These are phyloP conservation scores for Amanita pseudoporphyria DNA, from an alignment of 768 basidiomycete species.

Conservation along the genomic window DNA sequence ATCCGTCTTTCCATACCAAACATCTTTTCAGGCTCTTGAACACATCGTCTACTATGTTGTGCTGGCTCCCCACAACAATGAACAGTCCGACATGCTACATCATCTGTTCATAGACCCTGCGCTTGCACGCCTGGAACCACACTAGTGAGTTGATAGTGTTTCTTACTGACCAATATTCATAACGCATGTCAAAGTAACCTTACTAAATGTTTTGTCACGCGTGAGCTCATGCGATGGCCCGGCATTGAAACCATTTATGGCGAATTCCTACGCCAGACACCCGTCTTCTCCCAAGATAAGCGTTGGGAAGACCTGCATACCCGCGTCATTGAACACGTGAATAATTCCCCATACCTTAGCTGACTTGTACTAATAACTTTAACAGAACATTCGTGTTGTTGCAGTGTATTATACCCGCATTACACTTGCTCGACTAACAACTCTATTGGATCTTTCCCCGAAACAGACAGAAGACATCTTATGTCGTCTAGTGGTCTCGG, in stretches of 20 bases:
- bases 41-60: slow-evolving; percentile 93
- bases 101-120: slow-evolving; percentile 75
- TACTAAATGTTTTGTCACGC: slow-evolving; percentile 87
- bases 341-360: slow-evolving; percentile 18
- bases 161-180: slow-evolving; percentile 9
- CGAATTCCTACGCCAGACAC: slow-evolving; percentile 66
- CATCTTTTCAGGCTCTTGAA: slow-evolving; percentile 62
- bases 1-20: not conserved
- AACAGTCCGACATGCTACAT: slow-evolving; percentile 95
- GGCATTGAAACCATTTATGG: slow-evolving; percentile 88
- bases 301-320: slow-evolving; percentile 95
- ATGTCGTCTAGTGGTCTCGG: slow-evolving; percentile 82
- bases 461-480: slow-evolving; percentile 85
- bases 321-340: slow-evolving; percentile 92
- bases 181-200: slow-evolving; percentile 55
- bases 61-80: slow-evolving; percentile 90
- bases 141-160: slow-evolving; percentile 48
- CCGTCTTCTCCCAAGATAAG: slow-evolving; percentile 69
- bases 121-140: slow-evolving; percentile 70
- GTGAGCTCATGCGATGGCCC: slow-evolving; percentile 95
- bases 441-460: slow-evolving; percentile 76
- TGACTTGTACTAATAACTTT: not conserved
- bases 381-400: slow-evolving; percentile 91
- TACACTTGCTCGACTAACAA: slow-evolving; percentile 69
- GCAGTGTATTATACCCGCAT: slow-evolving; percentile 94